Percentiles rank a stretch among this genome's conserved stretches.
phyloP scores from a whole-genome alignment of 2,329 filamentous ascomycete species.

The Talaromyces sp. region DNA sequence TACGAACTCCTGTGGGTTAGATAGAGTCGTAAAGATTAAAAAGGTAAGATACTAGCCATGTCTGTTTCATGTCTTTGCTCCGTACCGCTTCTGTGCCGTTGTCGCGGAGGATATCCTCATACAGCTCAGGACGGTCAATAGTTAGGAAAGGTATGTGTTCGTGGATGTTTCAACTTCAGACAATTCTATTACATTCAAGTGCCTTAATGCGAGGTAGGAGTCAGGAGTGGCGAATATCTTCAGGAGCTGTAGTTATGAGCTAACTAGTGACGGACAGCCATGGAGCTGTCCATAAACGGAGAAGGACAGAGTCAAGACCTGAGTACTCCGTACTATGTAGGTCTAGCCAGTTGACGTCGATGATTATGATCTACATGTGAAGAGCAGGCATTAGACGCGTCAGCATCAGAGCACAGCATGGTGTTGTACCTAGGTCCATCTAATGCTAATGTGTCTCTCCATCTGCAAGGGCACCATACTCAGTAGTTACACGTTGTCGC shows the following conservation, averaged over 20 bases:
- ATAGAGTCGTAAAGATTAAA: too few relatives aligned
- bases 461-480: background rate
- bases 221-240: background rate
- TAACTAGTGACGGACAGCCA: too few relatives aligned
- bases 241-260: slow-evolving; percentile 3
- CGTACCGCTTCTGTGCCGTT: background rate
- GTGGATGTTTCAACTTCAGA: slow-evolving; percentile 4
- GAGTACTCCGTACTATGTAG: background rate
- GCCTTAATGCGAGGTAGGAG: too few relatives aligned
- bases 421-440: background rate
- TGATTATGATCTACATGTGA: slow-evolving; percentile 4
- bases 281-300: background rate
- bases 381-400: background rate
- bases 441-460: background rate
- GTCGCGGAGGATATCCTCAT: background rate
- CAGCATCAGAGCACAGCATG: background rate
- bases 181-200: too few relatives aligned
- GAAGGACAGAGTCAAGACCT: background rate
- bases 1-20: too few relatives aligned
- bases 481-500: too few relatives aligned
- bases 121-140: background rate
- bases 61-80: slow-evolving; percentile 7
- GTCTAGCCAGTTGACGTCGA: background rate
- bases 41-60: slow-evolving; percentile 6
- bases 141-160: background rate